These are phyloP conservation scores for Alternaria triticimaculans DNA, from an alignment of 2,329 filamentous ascomycete species.

Conservation along the genomic window DNA sequence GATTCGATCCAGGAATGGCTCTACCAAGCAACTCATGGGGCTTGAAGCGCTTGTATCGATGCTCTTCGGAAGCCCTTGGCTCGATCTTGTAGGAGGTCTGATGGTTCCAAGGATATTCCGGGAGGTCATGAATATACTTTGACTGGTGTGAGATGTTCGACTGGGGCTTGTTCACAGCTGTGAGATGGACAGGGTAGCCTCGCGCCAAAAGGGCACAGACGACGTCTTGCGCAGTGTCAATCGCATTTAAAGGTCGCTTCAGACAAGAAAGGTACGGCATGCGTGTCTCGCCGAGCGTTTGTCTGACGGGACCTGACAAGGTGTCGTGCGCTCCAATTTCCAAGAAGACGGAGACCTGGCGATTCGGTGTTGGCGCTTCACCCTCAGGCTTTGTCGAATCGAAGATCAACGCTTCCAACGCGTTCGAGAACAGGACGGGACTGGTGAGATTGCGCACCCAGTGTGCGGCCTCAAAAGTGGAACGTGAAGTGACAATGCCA, in stretches of 20 bases:
- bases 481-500: background rate
- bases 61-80: background rate
- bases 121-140: background rate
- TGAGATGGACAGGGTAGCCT: constrained; percentile 15
- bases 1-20: background rate
- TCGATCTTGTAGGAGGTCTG: background rate
- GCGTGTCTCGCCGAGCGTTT: constrained; percentile 36
- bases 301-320: constrained; percentile 50
- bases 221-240: constrained; percentile 15
- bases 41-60: background rate
- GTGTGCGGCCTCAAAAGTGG: constrained; percentile 13
- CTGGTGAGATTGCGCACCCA: constrained; percentile 28
- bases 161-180: constrained; percentile 10
- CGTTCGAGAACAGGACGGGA: constrained; percentile 24
- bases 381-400: background rate
- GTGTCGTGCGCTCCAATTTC: constrained; percentile 45
- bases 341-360: constrained; percentile 11
- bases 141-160: background rate
- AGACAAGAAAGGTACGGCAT: constrained; percentile 13
- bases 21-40: constrained; percentile 30
- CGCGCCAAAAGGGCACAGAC: constrained; percentile 18
- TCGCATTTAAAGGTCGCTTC: constrained; percentile 16
- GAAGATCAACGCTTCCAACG: constrained; percentile 10
- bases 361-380: background rate
- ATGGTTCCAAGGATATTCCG: background rate